Percentiles rank a stretch among this genome's conserved stretches.
Conservation (phyloP, 371 early-diverging fungal species). For the Mortierella sp. region DNA sequence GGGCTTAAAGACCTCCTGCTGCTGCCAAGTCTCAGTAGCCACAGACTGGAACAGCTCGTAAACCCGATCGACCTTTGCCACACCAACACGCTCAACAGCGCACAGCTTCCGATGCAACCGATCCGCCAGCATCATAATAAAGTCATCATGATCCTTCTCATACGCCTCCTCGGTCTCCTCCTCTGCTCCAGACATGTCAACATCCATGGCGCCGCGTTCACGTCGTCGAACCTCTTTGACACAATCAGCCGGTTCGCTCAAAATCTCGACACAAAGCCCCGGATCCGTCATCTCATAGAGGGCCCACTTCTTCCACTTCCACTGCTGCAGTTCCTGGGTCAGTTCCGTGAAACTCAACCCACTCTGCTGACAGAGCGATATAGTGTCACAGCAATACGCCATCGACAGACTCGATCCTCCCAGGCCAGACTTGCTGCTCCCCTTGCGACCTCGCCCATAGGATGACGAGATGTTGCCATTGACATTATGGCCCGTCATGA, state of each 20-base stretch:
- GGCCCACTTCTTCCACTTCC: constrained; percentile 52
- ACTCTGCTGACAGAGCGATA: constrained; percentile 40
- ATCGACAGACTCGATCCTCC: constrained; percentile 44
- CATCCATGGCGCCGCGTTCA: constrained; percentile 14
- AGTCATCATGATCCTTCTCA: constrained; percentile 40
- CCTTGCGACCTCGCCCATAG: constrained; percentile 25
- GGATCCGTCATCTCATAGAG: constrained; percentile 53
- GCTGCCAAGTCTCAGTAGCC: constrained; percentile 51
- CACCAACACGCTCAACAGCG: constrained; percentile 53
- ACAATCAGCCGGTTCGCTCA: constrained; percentile 37
- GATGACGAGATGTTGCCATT: constrained; percentile 1
- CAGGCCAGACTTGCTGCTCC: constrained; percentile 20
- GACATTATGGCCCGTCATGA: constrained; percentile 31
- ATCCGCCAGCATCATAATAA: constrained; percentile 29
- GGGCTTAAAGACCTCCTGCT: constrained; percentile 38
- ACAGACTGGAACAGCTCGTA: constrained; percentile 47
- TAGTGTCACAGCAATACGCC: constrained; percentile 48
- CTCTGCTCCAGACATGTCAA: constrained; percentile 13
- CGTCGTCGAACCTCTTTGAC: constrained; percentile 16
- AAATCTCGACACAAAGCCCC: constrained; percentile 33
- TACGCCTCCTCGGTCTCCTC: constrained; percentile 7
- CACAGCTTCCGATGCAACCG: constrained; percentile 49
- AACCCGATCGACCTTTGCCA: constrained; percentile 54
- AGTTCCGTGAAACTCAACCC: constrained; percentile 35
- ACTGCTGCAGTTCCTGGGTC: constrained; percentile 40